These are phyloP conservation scores for Clathrus columnatus DNA, from an alignment of 768 basidiomycete genomes.

Conservation along the genomic window DNA sequence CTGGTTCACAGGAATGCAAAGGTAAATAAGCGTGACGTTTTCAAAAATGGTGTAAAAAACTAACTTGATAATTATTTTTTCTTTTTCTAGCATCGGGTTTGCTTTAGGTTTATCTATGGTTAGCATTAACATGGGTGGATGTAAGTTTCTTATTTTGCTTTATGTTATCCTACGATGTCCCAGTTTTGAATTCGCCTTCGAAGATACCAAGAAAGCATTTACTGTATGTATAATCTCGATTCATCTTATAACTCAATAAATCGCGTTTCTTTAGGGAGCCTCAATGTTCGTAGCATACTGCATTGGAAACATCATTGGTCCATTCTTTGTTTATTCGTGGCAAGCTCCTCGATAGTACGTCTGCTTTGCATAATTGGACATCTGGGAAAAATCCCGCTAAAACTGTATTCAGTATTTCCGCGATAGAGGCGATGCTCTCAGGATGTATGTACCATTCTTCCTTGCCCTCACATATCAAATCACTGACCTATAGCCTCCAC, in stretches of 20 bases:
- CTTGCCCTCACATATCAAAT: constrained; percentile 13
- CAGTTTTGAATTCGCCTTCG: too few species aligned
- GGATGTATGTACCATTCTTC: constrained; percentile 15
- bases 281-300: constrained; percentile 7
- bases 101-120: constrained; percentile 14
- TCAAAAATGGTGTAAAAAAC: constrained; percentile 9
- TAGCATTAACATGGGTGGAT: constrained; percentile 19
- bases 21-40: constrained; percentile 6
- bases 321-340: constrained; percentile 2
- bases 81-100: constrained; percentile 14
- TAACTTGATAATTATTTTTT: not conserved
- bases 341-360: constrained; percentile 8
- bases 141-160: constrained; percentile 18
- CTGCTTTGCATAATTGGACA: not conserved
- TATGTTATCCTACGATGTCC: too few species aligned
- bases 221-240: not conserved
- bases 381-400: not conserved
- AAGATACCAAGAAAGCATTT: constrained; percentile 10
- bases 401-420: constrained; percentile 18
- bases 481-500: too few species aligned
- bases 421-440: constrained; percentile 16
- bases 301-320: constrained; percentile 6
- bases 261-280: not conserved
- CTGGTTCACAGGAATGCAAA: constrained; percentile 19
- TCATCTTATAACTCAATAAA: not conserved